A percentile compares a stretch with the other conserved stretches of the same genome.
Conservation (phyloP, 495 filamentous ascomycete species). For the Penicillium atrosanguineum region DNA sequence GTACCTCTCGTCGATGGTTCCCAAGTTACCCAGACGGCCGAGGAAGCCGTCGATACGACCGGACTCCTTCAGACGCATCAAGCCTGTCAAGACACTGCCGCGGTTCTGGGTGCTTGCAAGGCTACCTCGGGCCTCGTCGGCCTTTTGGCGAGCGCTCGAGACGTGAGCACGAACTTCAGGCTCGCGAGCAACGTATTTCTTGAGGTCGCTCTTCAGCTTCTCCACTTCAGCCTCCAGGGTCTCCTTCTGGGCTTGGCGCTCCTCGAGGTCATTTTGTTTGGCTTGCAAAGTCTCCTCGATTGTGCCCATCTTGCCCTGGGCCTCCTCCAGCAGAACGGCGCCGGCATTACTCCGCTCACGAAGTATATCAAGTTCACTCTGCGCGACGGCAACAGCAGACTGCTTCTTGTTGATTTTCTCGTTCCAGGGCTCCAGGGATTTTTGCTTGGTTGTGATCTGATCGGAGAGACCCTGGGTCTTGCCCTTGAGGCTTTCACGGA, state of each 20-base stretch:
- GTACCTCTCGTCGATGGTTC: conserved; percentile 91
- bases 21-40: conserved; percentile 89
- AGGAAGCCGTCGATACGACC: conserved; percentile 96
- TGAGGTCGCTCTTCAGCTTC: conserved; percentile 66
- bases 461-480: conserved; percentile 95
- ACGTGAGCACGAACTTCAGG: conserved; percentile 76
- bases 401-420: conserved; percentile 95
- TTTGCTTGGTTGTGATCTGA: conserved; percentile 87
- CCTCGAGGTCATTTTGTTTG: conserved; percentile 73
- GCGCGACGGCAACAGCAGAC: conserved; percentile 87
- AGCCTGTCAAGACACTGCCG: conserved; percentile 83
- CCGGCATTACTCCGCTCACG: conserved; percentile 85
- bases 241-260: conserved; percentile 68
- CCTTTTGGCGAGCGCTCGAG: conserved; percentile 85
- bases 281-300: conserved; percentile 66
- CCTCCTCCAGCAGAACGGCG: conserved; percentile 76
- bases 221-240: conserved; percentile 71
- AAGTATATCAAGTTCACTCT: conserved; percentile 90
- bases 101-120: conserved; percentile 86
- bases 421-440: conserved; percentile 93
- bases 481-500: conserved; percentile 83
- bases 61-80: conserved; percentile 94
- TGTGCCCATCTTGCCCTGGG: conserved; percentile 70
- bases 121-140: conserved; percentile 89
- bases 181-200: conserved; percentile 70